A percentile compares a stretch with the other conserved stretches of the same genome.
These are phyloP conservation scores for Zalaria obscura DNA, from an alignment of 2,329 filamentous ascomycete genomes.

Conservation along the genomic window DNA sequence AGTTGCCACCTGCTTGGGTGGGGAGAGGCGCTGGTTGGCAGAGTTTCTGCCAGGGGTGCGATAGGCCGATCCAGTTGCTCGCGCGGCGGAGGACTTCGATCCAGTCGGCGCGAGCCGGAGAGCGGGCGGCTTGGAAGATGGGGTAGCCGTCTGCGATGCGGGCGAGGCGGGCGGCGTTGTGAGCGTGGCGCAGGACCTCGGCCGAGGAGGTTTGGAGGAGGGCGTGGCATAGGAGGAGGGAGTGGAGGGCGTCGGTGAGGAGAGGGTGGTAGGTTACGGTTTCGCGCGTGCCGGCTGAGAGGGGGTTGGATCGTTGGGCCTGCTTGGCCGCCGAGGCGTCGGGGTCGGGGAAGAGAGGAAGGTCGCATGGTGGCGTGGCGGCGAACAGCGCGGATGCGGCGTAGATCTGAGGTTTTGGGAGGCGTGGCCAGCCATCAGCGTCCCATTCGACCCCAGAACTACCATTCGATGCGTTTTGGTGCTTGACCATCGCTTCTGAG, in stretches of 20 bases:
- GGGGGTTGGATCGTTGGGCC: constrained; percentile 10
- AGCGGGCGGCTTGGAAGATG: constrained; percentile 59
- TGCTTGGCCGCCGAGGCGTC: constrained; percentile 10
- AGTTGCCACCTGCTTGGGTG: constrained; percentile 15
- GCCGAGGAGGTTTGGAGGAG: constrained; percentile 65
- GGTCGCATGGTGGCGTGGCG: constrained; percentile 47
- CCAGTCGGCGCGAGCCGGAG: constrained; percentile 66
- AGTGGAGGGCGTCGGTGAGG: constrained; percentile 64
- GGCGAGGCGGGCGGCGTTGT: constrained; percentile 65
- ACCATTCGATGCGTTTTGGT: constrained; percentile 14
- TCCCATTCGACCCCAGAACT: constrained; percentile 13
- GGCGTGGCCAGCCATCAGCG: constrained; percentile 28
- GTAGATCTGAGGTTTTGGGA: constrained; percentile 37
- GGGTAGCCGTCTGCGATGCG: constrained; percentile 68
- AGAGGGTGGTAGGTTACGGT: constrained; percentile 69
- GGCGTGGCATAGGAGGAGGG: constrained; percentile 63
- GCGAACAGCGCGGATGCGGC: constrained; percentile 55
- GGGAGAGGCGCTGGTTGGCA: constrained; percentile 38
- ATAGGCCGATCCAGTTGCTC: constrained; percentile 55
- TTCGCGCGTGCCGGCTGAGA: constrained; percentile 37
- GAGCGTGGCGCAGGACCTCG: constrained; percentile 64
- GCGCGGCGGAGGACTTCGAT: constrained; percentile 55
- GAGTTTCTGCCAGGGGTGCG: constrained; percentile 53
- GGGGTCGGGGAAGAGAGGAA: constrained; percentile 51
- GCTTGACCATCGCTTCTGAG: constrained; percentile 30